These are phyloP conservation scores for Leccinum cinnamomeum DNA, from an alignment of 1,284 basidiomycete species.

Conservation along the genomic window DNA sequence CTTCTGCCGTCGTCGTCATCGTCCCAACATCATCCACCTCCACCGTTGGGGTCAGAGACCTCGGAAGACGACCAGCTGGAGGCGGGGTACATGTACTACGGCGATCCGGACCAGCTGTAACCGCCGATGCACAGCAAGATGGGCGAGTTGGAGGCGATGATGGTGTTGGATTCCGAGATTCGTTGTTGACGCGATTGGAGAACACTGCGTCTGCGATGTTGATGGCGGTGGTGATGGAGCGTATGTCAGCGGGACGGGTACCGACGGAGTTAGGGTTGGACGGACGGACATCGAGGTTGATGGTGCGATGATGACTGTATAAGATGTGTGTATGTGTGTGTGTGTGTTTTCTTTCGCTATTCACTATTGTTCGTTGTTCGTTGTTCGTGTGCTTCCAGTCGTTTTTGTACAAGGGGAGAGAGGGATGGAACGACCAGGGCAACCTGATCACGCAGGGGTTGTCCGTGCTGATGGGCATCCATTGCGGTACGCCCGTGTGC, in stretches of 20 bases:
- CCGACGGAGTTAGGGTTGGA: slow-evolving; percentile 41
- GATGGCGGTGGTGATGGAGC: slow-evolving; percentile 30
- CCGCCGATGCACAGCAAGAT: slow-evolving; percentile 75
- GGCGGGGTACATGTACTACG: slow-evolving; percentile 48
- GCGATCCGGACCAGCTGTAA: slow-evolving; percentile 66
- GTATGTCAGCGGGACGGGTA: slow-evolving; percentile 21
- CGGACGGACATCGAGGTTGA: slow-evolving; percentile 45
- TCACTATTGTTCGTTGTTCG: not conserved
- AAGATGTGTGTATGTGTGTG: not conserved
- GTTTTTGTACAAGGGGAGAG: not conserved
- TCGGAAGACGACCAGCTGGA: slow-evolving; percentile 35
- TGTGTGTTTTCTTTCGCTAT: not conserved
- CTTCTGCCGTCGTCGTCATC: not conserved
- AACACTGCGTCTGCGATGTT: slow-evolving; percentile 71
- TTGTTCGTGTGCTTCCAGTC: not conserved
- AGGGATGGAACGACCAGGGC: too few species aligned
- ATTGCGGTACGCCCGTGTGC: too few species aligned
- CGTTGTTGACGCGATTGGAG: slow-evolving; percentile 71
- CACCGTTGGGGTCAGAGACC: slow-evolving; percentile 30
- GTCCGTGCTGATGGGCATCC: too few species aligned
- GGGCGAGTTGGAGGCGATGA: slow-evolving; percentile 73
- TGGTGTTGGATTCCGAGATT: slow-evolving; percentile 63
- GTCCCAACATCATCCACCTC: slow-evolving; percentile 5
- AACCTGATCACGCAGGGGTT: too few species aligned
- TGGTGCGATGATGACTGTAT: slow-evolving; percentile 8